These are phyloP conservation scores for Barbarea vulgaris DNA, from an alignment of 345 rosid genomes.

Conservation along the genomic window DNA sequence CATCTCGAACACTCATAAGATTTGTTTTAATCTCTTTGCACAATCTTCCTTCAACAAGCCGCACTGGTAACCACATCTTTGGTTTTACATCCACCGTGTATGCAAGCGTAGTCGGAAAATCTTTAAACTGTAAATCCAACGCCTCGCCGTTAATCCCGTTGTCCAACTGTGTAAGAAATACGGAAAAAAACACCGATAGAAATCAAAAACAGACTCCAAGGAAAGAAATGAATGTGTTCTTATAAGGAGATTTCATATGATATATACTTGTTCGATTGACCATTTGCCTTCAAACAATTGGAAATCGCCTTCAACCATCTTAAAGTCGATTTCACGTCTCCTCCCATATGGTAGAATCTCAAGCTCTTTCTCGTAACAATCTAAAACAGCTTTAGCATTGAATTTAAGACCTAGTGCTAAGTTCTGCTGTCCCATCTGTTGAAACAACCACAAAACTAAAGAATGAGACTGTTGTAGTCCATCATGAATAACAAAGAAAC, in stretches of 20 bases:
- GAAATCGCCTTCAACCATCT: conserved; percentile 94
- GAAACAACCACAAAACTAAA: not conserved
- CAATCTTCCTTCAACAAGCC: conserved; percentile 79
- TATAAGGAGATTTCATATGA: not conserved
- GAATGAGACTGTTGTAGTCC: not conserved
- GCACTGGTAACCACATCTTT: conserved; percentile 79
- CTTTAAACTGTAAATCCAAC: conserved; percentile 42
- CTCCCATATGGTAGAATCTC: conserved; percentile 55
- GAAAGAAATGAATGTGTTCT: not conserved
- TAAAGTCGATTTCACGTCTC: conserved; percentile 84
- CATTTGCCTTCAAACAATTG: conserved; percentile 87
- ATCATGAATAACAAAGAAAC: not conserved
- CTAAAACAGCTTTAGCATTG: conserved; percentile 82
- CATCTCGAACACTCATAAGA: conserved; percentile 63
- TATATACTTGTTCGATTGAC: conserved; percentile 80
- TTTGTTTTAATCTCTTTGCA: conserved; percentile 70
- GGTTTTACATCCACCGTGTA: conserved; percentile 75
- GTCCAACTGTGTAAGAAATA: conserved; percentile 49
- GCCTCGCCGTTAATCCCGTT: conserved; percentile 39
- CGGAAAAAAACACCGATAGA: too few relatives aligned
- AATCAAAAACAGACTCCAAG: not conserved
- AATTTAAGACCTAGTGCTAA: conserved; percentile 80
- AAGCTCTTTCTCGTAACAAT: conserved; percentile 85
- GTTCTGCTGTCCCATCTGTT: conserved; percentile 82
- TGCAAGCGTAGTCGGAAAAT: conserved; percentile 59